phyloP scores from a whole-genome alignment of 1,284 basidiomycete genomes.

The Irpex sp. region DNA sequence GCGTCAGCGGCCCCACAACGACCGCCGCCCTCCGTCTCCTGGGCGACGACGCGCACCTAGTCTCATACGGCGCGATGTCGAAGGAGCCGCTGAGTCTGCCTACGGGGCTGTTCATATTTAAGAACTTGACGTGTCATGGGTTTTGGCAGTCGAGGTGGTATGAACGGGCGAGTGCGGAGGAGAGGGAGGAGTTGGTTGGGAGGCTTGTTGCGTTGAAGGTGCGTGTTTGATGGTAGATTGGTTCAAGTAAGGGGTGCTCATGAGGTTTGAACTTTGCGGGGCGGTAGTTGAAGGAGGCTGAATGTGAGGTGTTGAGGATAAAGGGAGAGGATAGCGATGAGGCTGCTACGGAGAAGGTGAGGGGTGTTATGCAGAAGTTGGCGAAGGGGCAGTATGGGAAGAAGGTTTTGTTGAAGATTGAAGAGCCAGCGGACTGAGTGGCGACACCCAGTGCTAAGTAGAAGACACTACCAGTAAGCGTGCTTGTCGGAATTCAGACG shows the following conservation, averaged over 20 bases:
- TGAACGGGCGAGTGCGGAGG: conserved; percentile 33
- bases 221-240: conserved; percentile 10
- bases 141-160: conserved; percentile 82
- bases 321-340: conserved; percentile 43
- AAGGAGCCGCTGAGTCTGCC: conserved; percentile 76
- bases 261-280: not conserved
- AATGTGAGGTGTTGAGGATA: conserved; percentile 61
- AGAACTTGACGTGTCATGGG: conserved; percentile 63
- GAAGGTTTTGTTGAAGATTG: conserved; percentile 64
- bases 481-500: too few species aligned
- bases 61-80: conserved; percentile 88
- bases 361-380: conserved; percentile 42
- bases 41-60: conserved; percentile 60
- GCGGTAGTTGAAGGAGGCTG: conserved; percentile 55
- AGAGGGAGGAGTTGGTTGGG: conserved; percentile 40
- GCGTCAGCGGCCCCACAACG: conserved; percentile 70
- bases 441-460: too few species aligned
- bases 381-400: conserved; percentile 55
- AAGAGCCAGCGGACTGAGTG: conserved; percentile 18
- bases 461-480: too few species aligned
- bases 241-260: not conserved
- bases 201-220: conserved; percentile 55
- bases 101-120: conserved; percentile 78
- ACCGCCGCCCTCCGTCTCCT: conserved; percentile 63
- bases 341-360: conserved; percentile 43